Conservation (phyloP, 2,329 filamentous ascomycete genomes). For the Cucurbitaria berberidis region DNA sequence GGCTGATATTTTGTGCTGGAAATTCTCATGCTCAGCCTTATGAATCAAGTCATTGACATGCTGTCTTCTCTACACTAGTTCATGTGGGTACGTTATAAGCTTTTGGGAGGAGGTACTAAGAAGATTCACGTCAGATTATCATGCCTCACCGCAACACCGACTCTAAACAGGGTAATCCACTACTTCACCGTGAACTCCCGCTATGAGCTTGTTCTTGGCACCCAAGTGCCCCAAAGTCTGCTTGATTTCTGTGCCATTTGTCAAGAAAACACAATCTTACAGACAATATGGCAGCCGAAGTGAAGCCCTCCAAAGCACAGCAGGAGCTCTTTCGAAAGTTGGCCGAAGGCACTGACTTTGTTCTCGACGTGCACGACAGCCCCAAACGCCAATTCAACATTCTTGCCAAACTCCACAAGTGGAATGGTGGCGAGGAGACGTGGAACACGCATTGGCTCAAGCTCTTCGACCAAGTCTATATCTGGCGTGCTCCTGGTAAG, state of each 20-base stretch:
- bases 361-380: not conserved
- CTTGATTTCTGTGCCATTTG: not conserved
- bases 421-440: constrained; percentile 6
- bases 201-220: too few relatives aligned
- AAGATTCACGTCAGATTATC: too few relatives aligned
- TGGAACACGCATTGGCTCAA: constrained; percentile 2
- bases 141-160: too few relatives aligned
- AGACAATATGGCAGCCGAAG: not conserved
- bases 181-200: not conserved
- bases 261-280: not conserved
- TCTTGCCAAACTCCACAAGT: constrained; percentile 2
- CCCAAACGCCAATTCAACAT: constrained; percentile 6
- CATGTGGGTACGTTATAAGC: too few relatives aligned
- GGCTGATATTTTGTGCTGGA: too few relatives aligned
- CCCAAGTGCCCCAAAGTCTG: too few relatives aligned
- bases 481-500: constrained; percentile 6
- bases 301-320: not conserved
- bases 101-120: too few relatives aligned
- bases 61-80: too few relatives aligned
- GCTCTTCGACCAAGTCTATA: constrained; percentile 4
- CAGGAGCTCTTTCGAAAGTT: not conserved
- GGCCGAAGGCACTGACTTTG: not conserved
- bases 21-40: too few relatives aligned
- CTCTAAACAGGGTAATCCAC: not conserved
- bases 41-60: too few relatives aligned